phyloP scores from a whole-genome alignment of 345 rosid genomes.

The Psidium friedrichsthalianum region DNA sequence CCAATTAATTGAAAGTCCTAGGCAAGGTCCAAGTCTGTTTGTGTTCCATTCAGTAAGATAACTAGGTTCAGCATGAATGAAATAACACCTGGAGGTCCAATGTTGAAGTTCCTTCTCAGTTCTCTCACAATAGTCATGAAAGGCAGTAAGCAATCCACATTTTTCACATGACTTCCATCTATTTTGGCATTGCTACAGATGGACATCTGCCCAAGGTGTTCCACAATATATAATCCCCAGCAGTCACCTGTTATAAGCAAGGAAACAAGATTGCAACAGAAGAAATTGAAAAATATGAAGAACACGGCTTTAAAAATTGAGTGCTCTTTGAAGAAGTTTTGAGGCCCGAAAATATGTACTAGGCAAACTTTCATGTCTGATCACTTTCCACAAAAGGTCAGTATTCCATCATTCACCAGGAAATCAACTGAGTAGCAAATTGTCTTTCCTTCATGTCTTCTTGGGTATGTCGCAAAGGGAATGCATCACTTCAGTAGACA shows the following conservation, averaged over 20 bases:
- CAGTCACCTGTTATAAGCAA: constrained; percentile 37
- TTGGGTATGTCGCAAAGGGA: not conserved
- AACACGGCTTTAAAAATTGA: too few relatives aligned
- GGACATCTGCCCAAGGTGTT: constrained; percentile 92
- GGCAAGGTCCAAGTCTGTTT: not conserved
- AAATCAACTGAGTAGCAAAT: not conserved
- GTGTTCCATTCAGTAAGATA: not conserved
- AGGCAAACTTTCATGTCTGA: not conserved
- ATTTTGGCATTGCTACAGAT: constrained; percentile 23
- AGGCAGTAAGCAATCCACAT: not conserved
- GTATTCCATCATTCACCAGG: not conserved
- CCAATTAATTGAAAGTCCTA: not conserved
- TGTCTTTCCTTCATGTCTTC: not conserved
- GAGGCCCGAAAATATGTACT: not conserved
- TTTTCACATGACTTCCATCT: not conserved
- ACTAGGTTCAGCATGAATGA: not conserved
- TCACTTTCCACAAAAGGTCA: not conserved
- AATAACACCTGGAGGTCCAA: not conserved
- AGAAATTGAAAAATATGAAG: not conserved
- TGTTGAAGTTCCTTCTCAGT: not conserved
- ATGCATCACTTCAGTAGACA: not conserved
- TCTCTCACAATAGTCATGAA: not conserved
- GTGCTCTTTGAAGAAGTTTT: not conserved
- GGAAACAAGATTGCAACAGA: not conserved
- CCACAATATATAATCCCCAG: constrained; percentile 90